Conservation (phyloP, 257 asterid species). For the Solanum commersonii region DNA sequence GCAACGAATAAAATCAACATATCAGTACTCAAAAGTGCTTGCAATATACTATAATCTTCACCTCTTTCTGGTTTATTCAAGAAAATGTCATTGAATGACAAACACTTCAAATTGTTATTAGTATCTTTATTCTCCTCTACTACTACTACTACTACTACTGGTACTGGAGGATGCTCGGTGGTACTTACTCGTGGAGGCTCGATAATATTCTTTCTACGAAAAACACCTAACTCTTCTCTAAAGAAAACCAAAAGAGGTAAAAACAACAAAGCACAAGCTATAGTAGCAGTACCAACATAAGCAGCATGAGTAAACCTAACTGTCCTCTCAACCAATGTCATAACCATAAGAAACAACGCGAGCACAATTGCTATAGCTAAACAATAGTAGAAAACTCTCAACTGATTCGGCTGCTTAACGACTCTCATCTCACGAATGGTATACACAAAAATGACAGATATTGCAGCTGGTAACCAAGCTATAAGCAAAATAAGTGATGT, state of each 20-base stretch:
- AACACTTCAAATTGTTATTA: background rate
- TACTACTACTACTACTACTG: background rate
- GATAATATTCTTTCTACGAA: constrained; percentile 10
- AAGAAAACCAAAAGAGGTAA: constrained; percentile 48
- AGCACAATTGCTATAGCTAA: constrained; percentile 38
- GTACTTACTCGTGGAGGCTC: constrained; percentile 9
- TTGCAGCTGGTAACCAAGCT: constrained; percentile 85
- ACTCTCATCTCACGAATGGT: constrained; percentile 62
- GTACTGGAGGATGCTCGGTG: background rate
- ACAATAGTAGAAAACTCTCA: constrained; percentile 41
- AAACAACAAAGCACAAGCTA: constrained; percentile 45
- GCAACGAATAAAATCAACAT: constrained; percentile 51
- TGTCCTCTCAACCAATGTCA: constrained; percentile 46
- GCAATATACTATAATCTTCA: constrained; percentile 57
- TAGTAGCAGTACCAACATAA: constrained; percentile 59
- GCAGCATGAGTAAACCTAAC: constrained; percentile 38
- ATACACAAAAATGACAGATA: constrained; percentile 73
- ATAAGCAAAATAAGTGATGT: constrained; percentile 58
- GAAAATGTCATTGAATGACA: constrained; percentile 22
- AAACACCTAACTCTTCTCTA: constrained; percentile 33
- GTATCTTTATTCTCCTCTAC: background rate
- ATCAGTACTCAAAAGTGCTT: constrained; percentile 63
- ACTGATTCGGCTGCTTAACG: constrained; percentile 32
- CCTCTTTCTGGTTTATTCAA: constrained; percentile 63
- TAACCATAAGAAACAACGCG: constrained; percentile 62